These are phyloP conservation scores for Citrus sinensis DNA, from an alignment of 345 rosid genomes.

Conservation along the genomic window DVS_A1.0 CM039168.1:4103501-4104000, in stretches of 20 bases:
- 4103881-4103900: constrained; percentile 59
- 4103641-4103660: constrained; percentile 74
- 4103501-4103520: background rate
- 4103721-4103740: constrained; percentile 64
- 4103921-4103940: constrained; percentile 79
- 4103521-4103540: background rate
- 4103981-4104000: constrained; percentile 71
- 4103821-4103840: constrained; percentile 83
- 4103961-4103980: constrained; percentile 95
- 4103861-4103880: constrained; percentile 69
- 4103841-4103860: constrained; percentile 93
- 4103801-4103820: constrained; percentile 72
- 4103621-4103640: constrained; percentile 65
- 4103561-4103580: constrained; percentile 69
- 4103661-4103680: constrained; percentile 70
- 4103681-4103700: constrained; percentile 80
- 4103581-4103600: constrained; percentile 68
- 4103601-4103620: constrained; percentile 75
- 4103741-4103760: constrained; percentile 66
- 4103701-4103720: constrained; percentile 75
- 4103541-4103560: constrained; percentile 8
- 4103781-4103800: constrained; percentile 65
- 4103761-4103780: constrained; percentile 74
- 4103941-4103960: constrained; percentile 85
- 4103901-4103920: constrained; percentile 70